Base-by-base conservation (phyloP, 352 stramenopile genomes). In the Blastocystis sp. region DNA sequence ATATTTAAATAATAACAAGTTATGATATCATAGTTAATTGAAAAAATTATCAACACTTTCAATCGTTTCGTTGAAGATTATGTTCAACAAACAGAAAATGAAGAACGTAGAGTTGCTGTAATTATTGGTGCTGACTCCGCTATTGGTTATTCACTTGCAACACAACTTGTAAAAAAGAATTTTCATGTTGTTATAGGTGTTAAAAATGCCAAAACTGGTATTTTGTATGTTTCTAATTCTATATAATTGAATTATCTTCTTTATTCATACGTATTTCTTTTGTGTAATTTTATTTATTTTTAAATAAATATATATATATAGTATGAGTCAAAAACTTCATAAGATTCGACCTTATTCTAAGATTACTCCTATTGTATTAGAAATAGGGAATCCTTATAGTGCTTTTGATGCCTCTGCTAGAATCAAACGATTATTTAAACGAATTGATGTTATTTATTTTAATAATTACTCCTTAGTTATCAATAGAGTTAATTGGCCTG, bases 121-220 rank as follows among this genome's bases (percentile, higher is more conserved):
- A 42, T 62, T 1, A 42, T 62, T 0, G 52, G 54, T 31, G 52
- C 52, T 24, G 52, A 62, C 25, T 54, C 48, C 27, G 52, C 52
- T n/a, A 62, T 62, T 27, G 52, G 52, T 5, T 62, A 62, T 34
- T 54, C 39, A 41, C 36, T 62, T n/a, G 48, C 39, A 28, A 62
- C 48, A 19, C 48, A 62, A 28, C 52, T 62, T 2, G 52, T 62
- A 9, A 62, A 62, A 32, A 62, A 62, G 52, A 62, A 62, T 18
- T 62, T 54, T n/a, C 52, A 62, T 19, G 52, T 62, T 0, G 42
- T 62, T 48, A 5, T 62, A 7, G 52, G 52, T 11, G 52, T 62
- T 19, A 28, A 23, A 18, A 42, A 62, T 25, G 18, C 54, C 0
- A 6, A 7, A 25, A 16, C 28, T 24, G 52, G 34, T 21, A 6